Conservation (phyloP, 495 filamentous ascomycete species). For the Apodospora peruviana region DNA sequence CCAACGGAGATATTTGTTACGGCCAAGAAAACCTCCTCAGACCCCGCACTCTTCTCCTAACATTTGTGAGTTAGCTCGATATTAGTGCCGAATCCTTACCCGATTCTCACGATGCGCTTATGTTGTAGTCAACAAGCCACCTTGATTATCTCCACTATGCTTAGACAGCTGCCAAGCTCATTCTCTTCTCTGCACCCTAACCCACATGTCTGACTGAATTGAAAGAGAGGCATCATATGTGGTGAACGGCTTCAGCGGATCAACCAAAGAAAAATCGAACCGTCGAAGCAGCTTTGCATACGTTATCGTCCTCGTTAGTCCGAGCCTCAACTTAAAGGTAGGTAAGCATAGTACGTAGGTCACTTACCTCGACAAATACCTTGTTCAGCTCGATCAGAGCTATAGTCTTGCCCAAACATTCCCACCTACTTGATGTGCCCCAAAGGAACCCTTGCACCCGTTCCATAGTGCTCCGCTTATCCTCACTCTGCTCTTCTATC, state of each 20-base stretch:
- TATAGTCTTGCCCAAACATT: conserved; percentile 33
- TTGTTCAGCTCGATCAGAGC: conserved; percentile 45
- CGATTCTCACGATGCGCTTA: too few relatives aligned
- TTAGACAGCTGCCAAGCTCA: too few relatives aligned
- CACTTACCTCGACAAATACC: conserved; percentile 44
- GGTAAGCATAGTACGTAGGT: too few relatives aligned
- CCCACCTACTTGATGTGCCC: conserved; percentile 25
- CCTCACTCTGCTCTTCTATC: conserved; percentile 27
- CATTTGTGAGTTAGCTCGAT: too few relatives aligned
- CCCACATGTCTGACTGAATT: conserved; percentile 8
- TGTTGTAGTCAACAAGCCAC: too few relatives aligned
- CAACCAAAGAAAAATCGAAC: conserved; percentile 41
- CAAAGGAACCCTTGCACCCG: conserved; percentile 16
- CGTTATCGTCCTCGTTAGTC: conserved; percentile 5
- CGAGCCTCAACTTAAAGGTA: background rate
- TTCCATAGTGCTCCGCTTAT: conserved; percentile 30
- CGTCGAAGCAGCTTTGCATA: conserved; percentile 19
- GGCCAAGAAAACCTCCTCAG: too few relatives aligned
- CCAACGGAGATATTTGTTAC: too few relatives aligned
- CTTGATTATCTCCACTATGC: too few relatives aligned
- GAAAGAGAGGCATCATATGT: conserved; percentile 2
- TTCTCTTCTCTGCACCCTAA: background rate
- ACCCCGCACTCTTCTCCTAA: too few relatives aligned
- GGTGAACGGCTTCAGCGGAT: conserved; percentile 34
- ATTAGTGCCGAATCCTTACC: too few relatives aligned